Evolutionary conservation across 2,329 filamentous ascomycete genomes (phyloP).

Genomic region (Penicillium fuscoglaucum): DNA sequence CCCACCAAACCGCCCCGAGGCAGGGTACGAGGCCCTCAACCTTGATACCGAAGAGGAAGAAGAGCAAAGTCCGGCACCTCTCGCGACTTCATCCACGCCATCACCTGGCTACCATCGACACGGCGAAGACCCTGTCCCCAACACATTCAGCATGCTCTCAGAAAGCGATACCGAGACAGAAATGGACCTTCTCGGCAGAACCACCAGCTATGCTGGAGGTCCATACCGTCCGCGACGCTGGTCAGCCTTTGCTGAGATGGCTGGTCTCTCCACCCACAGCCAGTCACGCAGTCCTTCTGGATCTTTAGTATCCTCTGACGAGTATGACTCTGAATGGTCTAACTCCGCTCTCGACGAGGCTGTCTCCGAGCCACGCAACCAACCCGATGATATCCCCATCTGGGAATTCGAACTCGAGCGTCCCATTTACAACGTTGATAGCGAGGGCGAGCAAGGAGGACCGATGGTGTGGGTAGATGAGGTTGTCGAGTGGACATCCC

Average conservation of each 20-base stretch:
- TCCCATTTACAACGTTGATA: background rate
- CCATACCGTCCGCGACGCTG: background rate
- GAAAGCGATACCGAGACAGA: background rate
- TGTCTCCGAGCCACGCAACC: background rate
- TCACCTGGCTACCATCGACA: background rate
- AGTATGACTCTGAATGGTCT: background rate
- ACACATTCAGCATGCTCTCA: background rate
- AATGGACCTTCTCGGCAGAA: no score
- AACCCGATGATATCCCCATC: background rate
- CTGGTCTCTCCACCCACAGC: background rate
- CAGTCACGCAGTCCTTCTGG: background rate
- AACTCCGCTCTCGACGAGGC: background rate
- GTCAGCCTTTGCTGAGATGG: background rate
- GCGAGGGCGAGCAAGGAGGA: background rate
- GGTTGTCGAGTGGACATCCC: background rate
- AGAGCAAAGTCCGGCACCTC: background rate
- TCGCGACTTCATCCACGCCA: background rate
- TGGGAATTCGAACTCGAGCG: conserved; percentile 1
- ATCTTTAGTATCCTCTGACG: background rate
- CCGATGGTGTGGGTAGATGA: background rate
- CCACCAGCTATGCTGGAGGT: background rate
- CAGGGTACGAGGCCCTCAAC: background rate
- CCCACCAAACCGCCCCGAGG: background rate
- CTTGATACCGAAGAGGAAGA: background rate
- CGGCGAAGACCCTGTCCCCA: background rate